These are phyloP conservation scores for Teratosphaeria nubilosa DNA, from an alignment of 2,329 filamentous ascomycete species.

Conservation along the genomic window DNA sequence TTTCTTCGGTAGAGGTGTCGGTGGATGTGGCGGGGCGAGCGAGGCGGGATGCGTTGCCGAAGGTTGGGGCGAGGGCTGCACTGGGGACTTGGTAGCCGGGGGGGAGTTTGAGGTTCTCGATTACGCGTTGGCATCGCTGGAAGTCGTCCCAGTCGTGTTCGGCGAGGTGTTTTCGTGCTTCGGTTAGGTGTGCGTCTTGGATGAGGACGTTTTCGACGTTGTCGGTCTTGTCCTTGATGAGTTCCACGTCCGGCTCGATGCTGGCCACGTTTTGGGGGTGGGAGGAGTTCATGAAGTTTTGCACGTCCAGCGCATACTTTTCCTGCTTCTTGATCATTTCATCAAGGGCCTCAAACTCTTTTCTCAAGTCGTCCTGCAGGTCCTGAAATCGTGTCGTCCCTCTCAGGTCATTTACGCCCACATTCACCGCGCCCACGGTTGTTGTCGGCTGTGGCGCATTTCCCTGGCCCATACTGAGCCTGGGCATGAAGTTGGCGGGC, in stretches of 20 bases:
- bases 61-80: background rate
- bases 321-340: constrained; percentile 72
- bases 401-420: constrained; percentile 68
- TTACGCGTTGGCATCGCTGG: constrained; percentile 60
- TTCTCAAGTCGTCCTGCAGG: constrained; percentile 70
- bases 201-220: constrained; percentile 54
- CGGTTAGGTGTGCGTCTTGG: constrained; percentile 52
- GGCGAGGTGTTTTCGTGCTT: constrained; percentile 45
- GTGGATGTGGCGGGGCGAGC: background rate
- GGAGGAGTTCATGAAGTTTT: constrained; percentile 47
- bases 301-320: constrained; percentile 62
- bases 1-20: constrained; percentile 14
- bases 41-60: background rate
- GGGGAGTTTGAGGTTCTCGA: constrained; percentile 65
- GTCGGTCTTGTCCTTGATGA: constrained; percentile 51
- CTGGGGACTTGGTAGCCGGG: constrained; percentile 42
- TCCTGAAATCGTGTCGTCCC: constrained; percentile 89
- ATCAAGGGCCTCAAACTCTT: constrained; percentile 68
- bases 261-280: constrained; percentile 55
- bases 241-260: constrained; percentile 55
- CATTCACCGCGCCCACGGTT: constrained; percentile 59
- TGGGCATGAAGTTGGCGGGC: constrained; percentile 20
- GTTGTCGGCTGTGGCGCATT: constrained; percentile 30
- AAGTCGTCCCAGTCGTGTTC: constrained; percentile 61
- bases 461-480: constrained; percentile 39